phyloP scores from a whole-genome alignment of 2,329 filamentous ascomycete genomes.

The Penicillium brevicompactum region DNA sequence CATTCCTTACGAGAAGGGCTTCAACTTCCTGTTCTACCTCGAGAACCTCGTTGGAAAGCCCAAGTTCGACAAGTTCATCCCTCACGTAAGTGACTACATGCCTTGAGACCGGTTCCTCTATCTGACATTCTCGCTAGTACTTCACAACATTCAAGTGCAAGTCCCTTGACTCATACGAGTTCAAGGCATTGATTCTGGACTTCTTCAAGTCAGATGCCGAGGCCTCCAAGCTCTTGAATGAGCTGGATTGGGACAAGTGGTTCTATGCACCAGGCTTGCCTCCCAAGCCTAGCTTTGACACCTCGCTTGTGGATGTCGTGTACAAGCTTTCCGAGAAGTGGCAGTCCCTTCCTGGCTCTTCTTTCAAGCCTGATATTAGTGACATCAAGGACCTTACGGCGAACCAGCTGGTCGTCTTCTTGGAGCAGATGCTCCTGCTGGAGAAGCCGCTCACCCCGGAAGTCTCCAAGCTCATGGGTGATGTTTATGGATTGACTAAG shows the following conservation, averaged over 20 bases:
- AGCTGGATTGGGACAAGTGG: slow-evolving; percentile 85
- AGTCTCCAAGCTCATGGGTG: slow-evolving; percentile 71
- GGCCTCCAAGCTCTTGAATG: slow-evolving; percentile 61
- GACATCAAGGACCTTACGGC: slow-evolving; percentile 77
- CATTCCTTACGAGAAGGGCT: slow-evolving; percentile 94
- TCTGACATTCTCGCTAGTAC: slow-evolving; percentile 55
- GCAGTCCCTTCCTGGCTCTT: slow-evolving; percentile 56
- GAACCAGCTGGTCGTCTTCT: slow-evolving; percentile 89
- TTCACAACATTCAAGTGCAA: slow-evolving; percentile 82
- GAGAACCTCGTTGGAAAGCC: slow-evolving; percentile 81
- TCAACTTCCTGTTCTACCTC: slow-evolving; percentile 88
- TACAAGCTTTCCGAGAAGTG: slow-evolving; percentile 82
- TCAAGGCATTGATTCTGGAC: slow-evolving; percentile 81
- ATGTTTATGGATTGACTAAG: slow-evolving; percentile 70
- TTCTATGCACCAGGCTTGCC: slow-evolving; percentile 90
- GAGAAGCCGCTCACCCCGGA: slow-evolving; percentile 63
- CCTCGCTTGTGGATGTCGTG: slow-evolving; percentile 80
- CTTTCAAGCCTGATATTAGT: slow-evolving; percentile 62
- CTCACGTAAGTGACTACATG: slow-evolving; percentile 55
- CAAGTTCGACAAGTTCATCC: slow-evolving; percentile 95
- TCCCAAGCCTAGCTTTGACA: slow-evolving; percentile 89
- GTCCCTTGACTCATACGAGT: slow-evolving; percentile 90
- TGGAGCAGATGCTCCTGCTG: slow-evolving; percentile 75
- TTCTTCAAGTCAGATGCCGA: slow-evolving; percentile 76
- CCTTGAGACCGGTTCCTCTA: background rate